These are phyloP conservation scores for Penicillium cinerascens DNA, from an alignment of 495 filamentous ascomycete species.

Conservation along the genomic window DNA sequence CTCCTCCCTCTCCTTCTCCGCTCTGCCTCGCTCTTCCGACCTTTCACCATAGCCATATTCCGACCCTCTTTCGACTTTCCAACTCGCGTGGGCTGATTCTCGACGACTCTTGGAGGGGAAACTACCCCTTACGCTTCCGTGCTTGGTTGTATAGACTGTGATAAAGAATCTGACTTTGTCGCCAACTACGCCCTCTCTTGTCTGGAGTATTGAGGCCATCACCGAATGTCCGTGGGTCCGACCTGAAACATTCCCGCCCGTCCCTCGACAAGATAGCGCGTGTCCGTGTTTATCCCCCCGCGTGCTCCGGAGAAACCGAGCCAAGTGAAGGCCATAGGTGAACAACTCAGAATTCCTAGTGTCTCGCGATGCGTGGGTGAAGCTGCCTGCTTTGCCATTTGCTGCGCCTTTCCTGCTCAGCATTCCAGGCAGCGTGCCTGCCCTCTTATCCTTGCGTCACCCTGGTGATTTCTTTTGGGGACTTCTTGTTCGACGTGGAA, in stretches of 20 bases:
- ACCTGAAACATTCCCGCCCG: constrained; percentile 26
- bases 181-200: not conserved
- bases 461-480: not conserved
- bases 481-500: not conserved
- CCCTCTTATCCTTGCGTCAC: not conserved
- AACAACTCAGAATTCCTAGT: constrained; percentile 8
- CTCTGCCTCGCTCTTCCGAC: not conserved
- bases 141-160: constrained; percentile 17
- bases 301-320: constrained; percentile 1
- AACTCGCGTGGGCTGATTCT: constrained; percentile 21
- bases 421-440: constrained; percentile 19
- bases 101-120: constrained; percentile 17
- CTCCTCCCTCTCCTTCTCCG: not conserved
- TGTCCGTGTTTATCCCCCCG: constrained; percentile 22
- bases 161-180: constrained; percentile 1
- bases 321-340: not conserved
- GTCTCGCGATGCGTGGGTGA: constrained; percentile 22
- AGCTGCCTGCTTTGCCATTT: constrained; percentile 11
- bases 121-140: constrained; percentile 25
- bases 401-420: constrained; percentile 19
- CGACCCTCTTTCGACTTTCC: constrained; percentile 5
- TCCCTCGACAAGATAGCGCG: constrained; percentile 2
- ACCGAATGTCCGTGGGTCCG: constrained; percentile 15
- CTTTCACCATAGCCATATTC: constrained; percentile 3
- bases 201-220: constrained; percentile 7